Percentiles rank a stretch among this genome's conserved stretches.
These are phyloP conservation scores for Fremontodendron californicum DNA, from an alignment of 345 rosid genomes.

Conservation along the genomic window DNA sequence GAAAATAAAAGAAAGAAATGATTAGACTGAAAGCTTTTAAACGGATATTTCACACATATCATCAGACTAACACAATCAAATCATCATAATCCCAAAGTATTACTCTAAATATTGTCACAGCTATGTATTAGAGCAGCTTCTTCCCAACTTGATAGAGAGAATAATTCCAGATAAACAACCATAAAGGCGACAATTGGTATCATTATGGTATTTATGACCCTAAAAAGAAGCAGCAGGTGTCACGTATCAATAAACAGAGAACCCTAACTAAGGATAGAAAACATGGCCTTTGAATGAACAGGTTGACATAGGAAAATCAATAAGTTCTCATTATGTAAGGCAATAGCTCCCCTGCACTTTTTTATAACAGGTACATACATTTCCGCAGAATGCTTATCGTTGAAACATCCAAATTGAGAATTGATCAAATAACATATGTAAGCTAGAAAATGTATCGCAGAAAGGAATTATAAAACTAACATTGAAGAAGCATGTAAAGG, in stretches of 20 bases:
- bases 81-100: not conserved
- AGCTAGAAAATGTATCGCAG: not conserved
- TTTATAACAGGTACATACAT: not conserved
- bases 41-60: not conserved
- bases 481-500: not conserved
- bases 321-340: not conserved
- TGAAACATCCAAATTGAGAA: not conserved
- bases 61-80: not conserved
- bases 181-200: not conserved
- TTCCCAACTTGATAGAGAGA: not conserved
- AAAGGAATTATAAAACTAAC: slow-evolving; percentile 3
- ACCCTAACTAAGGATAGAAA: not conserved
- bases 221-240: not conserved
- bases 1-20: slow-evolving; percentile 1
- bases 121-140: slow-evolving; percentile 1
- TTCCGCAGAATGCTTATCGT: not conserved
- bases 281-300: not conserved
- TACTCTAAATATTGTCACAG: slow-evolving; percentile 2
- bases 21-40: slow-evolving; percentile 7
- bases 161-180: not conserved
- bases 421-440: not conserved
- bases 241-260: not conserved
- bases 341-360: not conserved
- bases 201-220: not conserved
- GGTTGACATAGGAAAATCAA: not conserved